Evolutionary conservation across 352 stramenopile genomes (phyloP), one percentile per base, ranked within the genome.

Genomic region (Phytophthora podocarpi): DNA sequence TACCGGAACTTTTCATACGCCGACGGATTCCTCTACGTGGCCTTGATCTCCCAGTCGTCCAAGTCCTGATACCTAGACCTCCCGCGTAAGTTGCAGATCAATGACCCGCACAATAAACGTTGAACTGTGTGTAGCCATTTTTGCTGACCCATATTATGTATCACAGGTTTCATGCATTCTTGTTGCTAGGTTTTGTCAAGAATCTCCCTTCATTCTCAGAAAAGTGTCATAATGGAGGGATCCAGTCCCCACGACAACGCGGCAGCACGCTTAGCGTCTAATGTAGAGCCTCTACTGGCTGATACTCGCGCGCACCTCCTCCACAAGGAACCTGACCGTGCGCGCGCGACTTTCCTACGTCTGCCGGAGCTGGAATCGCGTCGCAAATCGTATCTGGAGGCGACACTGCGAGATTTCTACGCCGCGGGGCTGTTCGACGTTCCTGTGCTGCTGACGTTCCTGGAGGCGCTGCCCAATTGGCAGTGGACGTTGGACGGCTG

Each of bases 21-120:
- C 0, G 86, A 95, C 54, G 82, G 84, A 30, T 95, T 93, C 45
- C 66, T 95, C 39, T 89, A 95, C 51, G 54, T 92, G 15, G 74
- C 62, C 7, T 65, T 85, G 27, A 30, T 75, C 20, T 39, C 55
- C 7, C 50, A 26, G 2, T 13, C 51, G 18, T 47, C n/a, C n/a
- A n/a, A n/a, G n/a, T n/a, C 39, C 26, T 50, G 18, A 59, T 49
- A 64, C 21, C 11, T 21, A n/a, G n/a, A n/a, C n/a, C n/a, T n/a
- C n/a, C n/a, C 10, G 18, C 21, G 21, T 4, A 27, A 43, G 37
- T 21, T 8, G 13, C 10, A 15, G 18, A 15, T 11, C 31, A 37
- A 37, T 37, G 21, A 43, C n/a, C n/a, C n/a, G n/a, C n/a, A n/a
- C n/a, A n/a, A n/a, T n/a, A n/a, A n/a, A n/a, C n/a, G n/a, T n/a